Conservation (phyloP, 169 alveolate species). For the Neospora caninum region DNA sequence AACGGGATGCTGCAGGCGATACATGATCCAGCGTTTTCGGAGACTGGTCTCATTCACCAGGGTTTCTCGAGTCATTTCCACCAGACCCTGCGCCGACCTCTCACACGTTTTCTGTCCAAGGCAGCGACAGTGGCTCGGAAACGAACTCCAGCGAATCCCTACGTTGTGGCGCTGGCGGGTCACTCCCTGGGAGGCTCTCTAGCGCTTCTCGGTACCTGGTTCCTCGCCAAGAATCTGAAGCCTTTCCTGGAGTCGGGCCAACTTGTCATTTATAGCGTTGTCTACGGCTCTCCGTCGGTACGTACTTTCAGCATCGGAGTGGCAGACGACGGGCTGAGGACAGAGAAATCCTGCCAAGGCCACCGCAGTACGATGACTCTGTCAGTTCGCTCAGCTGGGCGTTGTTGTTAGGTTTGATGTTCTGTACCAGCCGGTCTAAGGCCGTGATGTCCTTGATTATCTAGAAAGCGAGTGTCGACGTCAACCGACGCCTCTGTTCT, state of each 20-base stretch:
- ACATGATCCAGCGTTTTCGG: constrained; percentile 43
- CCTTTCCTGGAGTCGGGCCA: neutral
- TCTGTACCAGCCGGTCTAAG: too few relatives aligned
- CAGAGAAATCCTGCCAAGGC: too few relatives aligned
- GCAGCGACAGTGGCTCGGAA: neutral
- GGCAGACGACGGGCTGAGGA: too few relatives aligned
- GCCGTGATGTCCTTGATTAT: too few relatives aligned
- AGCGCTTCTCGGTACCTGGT: constrained; percentile 48
- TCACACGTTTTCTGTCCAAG: constrained; percentile 55
- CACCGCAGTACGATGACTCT: too few relatives aligned
- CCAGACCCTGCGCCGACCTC: constrained; percentile 37
- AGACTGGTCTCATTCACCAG: constrained; percentile 36
- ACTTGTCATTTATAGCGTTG: constrained; percentile 50
- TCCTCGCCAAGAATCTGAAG: constrained; percentile 47
- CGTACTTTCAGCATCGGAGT: neutral
- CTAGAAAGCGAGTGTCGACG: too few relatives aligned
- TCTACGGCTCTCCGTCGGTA: constrained; percentile 58
- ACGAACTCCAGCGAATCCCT: constrained; percentile 26
- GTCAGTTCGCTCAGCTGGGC: too few relatives aligned
- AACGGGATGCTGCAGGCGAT: constrained; percentile 44
- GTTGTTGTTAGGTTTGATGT: too few relatives aligned
- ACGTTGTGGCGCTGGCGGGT: constrained; percentile 58
- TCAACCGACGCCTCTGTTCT: too few relatives aligned
- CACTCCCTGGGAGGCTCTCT: constrained; percentile 69
- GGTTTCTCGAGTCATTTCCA: constrained; percentile 48